Evolutionary conservation across 176 grass and related monocot species (phyloP).

Genomic region (Coix lacrymajobi): DNA sequence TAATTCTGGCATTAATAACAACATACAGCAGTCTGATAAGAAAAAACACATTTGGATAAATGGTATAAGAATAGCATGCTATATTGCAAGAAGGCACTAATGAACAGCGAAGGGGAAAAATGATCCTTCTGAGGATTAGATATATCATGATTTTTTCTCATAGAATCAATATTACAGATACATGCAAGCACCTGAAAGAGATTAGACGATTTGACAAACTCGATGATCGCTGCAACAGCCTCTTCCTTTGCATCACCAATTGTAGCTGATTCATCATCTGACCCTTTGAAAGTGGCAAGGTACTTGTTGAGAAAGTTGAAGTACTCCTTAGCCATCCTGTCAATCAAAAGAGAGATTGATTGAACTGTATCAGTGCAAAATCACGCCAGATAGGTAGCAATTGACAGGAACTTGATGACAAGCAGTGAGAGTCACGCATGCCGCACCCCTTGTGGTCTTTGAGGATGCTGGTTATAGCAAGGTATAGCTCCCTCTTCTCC

Average conservation of each 20-base stretch:
- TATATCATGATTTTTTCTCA: not conserved
- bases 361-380: not conserved
- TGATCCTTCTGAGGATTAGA: not conserved
- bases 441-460: slow-evolving; percentile 82
- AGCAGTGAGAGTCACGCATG: not conserved
- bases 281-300: slow-evolving; percentile 62
- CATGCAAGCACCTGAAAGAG: slow-evolving; percentile 60
- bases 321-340: slow-evolving; percentile 78
- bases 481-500: slow-evolving; percentile 73
- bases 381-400: not conserved
- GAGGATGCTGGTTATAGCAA: slow-evolving; percentile 46
- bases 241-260: slow-evolving; percentile 71
- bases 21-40: not conserved
- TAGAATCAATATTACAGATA: not conserved
- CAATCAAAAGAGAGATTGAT: not conserved
- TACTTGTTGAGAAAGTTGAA: slow-evolving; percentile 84
- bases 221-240: slow-evolving; percentile 57
- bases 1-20: not conserved
- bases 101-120: not conserved
- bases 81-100: not conserved
- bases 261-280: slow-evolving; percentile 35
- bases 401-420: not conserved
- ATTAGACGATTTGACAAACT: slow-evolving; percentile 69
- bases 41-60: not conserved
- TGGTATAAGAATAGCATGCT: not conserved